Evolutionary conservation across 768 basidiomycete genomes (phyloP), one percentile per base, ranked within the genome.

Genomic region (Favolaschia claudopus): DNA sequence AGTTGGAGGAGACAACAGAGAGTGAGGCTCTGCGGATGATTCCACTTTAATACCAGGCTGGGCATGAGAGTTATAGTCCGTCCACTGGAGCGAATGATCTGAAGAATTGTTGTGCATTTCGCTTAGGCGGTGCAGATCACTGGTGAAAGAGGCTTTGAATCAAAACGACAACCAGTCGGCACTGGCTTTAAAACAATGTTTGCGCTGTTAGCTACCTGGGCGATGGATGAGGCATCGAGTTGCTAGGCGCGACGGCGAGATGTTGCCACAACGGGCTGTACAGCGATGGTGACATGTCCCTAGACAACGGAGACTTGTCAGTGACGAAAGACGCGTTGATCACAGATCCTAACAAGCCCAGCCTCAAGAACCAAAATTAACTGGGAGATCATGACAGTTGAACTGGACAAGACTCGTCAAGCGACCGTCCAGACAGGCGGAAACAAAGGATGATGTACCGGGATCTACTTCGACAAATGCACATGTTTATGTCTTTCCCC

Each of bases 41-140:
- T 84, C 82, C 64, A 77, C 74, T 81, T 85, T 82, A 80, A 84
- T 79, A 72, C 69, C 69, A 46, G 55, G 64, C 24, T 28, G 31
- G 24, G 12, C 60, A 50, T 62, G 60, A 56, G 61, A 57, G 61
- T 36, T 60, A 55, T 62, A 58, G 56, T 43, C 33, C 49, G 51
- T 60, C 59, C 51, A 66, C 67, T 53, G 70, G 50, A 61, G 69
- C 51, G 55, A 60, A 65, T 74, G 72, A 76, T 77, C 69, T 68
- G 74, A 63, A 59, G 65, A 55, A 67, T 65, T 67, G 60, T 67
- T 68, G 68, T 74, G 70, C 77, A 76, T 77, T 52, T 37, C 40
- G 68, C 70, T 70, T 63, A 68, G 77, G 82, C 82, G 72, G 82
- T 83, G 82, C 78, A 75, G 65, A 76, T 71, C 70, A 68, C 61